Evolutionary conservation across 1,284 basidiomycete species (phyloP).

Genomic region (Anthracocystis setariae): DNA sequence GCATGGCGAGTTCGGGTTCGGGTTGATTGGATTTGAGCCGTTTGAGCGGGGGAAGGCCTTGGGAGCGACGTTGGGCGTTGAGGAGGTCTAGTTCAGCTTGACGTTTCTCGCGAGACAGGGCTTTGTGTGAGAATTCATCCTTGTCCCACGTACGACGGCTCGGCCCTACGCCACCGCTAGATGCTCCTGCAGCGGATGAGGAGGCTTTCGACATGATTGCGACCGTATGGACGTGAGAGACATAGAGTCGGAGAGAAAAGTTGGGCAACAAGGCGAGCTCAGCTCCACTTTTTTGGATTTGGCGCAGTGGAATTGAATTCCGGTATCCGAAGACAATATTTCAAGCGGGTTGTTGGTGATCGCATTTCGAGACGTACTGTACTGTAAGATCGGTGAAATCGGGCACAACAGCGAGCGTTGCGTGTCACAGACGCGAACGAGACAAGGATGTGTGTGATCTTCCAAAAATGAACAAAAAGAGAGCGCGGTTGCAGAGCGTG

Average conservation of each 20-base stretch:
- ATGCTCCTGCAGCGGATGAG: conserved; percentile 6
- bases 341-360: neutral
- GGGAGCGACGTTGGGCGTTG: conserved; percentile 52
- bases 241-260: neutral
- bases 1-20: conserved; percentile 59
- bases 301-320: neutral
- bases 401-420: conserved; percentile 3
- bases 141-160: conserved; percentile 62
- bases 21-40: conserved; percentile 52
- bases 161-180: conserved; percentile 53
- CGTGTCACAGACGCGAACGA: conserved; percentile 13
- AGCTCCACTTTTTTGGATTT: conserved; percentile 8
- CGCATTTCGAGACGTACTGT: conserved; percentile 7
- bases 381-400: conserved; percentile 9
- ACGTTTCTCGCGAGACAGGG: conserved; percentile 58
- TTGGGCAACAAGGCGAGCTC: neutral
- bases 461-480: neutral
- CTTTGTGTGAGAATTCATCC: conserved; percentile 55
- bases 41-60: conserved; percentile 54
- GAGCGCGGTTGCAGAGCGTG: neutral
- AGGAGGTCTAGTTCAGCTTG: conserved; percentile 54
- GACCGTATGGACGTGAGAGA: too few species aligned
- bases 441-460: too few species aligned
- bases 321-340: conserved; percentile 3
- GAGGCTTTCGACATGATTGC: conserved; percentile 23